A percentile compares a stretch with the other conserved stretches of the same genome.
These are phyloP conservation scores for Gracilaria gracilis DNA, from an alignment of 23 red algal species.

Conservation along the genomic window DNA sequence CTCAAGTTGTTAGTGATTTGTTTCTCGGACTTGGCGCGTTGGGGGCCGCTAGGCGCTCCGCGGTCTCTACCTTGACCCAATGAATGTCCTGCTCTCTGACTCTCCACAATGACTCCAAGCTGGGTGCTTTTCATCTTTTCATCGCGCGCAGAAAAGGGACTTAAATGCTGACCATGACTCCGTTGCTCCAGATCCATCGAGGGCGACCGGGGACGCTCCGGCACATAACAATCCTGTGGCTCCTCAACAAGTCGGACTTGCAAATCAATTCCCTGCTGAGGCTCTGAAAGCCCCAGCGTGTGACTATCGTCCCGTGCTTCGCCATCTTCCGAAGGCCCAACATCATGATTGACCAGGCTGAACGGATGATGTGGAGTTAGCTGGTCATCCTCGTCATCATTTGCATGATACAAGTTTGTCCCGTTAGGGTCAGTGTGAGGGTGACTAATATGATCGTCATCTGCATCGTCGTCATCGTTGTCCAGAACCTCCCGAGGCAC, in stretches of 20 bases:
- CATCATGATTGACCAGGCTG: slow-evolving; percentile 5
- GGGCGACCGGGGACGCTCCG: slow-evolving; percentile 3
- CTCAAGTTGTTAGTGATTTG: background rate
- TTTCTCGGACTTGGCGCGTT: background rate
- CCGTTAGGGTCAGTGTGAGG: slow-evolving; percentile 13
- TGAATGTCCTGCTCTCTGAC: background rate
- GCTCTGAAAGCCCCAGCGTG: background rate
- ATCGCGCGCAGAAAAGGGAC: background rate
- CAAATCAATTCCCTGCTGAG: slow-evolving; percentile 8
- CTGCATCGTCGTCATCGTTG: slow-evolving; percentile 16
- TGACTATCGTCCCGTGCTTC: slow-evolving; percentile 19
- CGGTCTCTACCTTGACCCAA: background rate
- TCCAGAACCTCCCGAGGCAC: slow-evolving; percentile 12
- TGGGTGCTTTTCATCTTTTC: background rate
- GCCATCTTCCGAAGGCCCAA: background rate
- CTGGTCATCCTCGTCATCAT: slow-evolving; percentile 24
- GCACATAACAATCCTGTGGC: background rate
- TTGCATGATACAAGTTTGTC: slow-evolving; percentile 21
- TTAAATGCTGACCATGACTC: background rate
- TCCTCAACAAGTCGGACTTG: background rate
- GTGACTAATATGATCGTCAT: background rate
- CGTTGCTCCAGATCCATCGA: background rate
- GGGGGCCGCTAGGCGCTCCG: background rate
- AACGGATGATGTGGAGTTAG: background rate
- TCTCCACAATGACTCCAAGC: background rate